Base-by-base conservation (phyloP, 1,284 basidiomycete genomes). In the Thelephora terrestris region DNA sequence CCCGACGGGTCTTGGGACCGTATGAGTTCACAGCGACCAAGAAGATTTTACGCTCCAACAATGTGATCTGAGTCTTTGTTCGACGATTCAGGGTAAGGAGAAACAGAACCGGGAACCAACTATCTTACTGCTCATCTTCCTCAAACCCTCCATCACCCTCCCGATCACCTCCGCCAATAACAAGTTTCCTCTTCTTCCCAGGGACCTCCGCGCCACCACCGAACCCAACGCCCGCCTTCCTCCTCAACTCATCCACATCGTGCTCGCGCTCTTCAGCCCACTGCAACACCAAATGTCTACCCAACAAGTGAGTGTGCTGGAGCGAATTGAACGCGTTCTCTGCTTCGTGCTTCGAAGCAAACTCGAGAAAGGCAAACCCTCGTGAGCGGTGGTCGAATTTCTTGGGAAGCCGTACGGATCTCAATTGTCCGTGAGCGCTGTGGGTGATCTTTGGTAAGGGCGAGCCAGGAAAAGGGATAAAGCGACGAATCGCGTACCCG, bases 281-380 rank as follows among this genome's bases (percentile, higher is more conserved):
- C 62, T 96, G 82, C 37, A 98, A 70, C 1, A 99, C 91, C 27
- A 99, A 68, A 75, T 99, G 95, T 25, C 96, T 71, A 3, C 95
- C 95, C 7, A 99, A 80, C 58, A 99, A 81, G 73, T 99, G 96
- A 0, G 93, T 97, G 67, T 98, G 92, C 55, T 81, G 78, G 38
- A 99, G 75, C 3, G 89, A 80, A 18, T 78, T 77, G 65, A 85
- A 91, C 0, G 90, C 92, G 42, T 84, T 83, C 65, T 90, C 83
- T 2, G 92, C 93, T 60, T 97, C 92, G 47, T 82, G 81, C 12
- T 87, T 76, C 2, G 89, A 84, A 21, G 86, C 75, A 61, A 95
- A 96, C 58, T 99, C 95, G 55, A 98, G 74, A 71, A 99, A 99
- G 1, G 91, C 95, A 63, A 98, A 99, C 7, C 95, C 95, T 25